phyloP scores from a whole-genome alignment of 441 rosid species.

The Populus hybrid region DNA sequence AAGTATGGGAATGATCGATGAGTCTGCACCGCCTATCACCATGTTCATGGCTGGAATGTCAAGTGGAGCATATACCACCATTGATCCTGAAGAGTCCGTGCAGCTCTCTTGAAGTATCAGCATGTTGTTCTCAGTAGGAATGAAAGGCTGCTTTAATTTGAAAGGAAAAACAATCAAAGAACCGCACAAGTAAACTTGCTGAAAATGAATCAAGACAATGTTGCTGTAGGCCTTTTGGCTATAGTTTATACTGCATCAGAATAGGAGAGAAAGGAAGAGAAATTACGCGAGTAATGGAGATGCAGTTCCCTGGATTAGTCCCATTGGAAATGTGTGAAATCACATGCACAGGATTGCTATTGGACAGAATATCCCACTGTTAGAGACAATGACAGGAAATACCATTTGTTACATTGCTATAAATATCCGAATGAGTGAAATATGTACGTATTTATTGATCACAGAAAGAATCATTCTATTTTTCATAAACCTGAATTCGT shows the following conservation, averaged over 20 bases:
- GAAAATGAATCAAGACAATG: not conserved
- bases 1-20: slow-evolving; percentile 42
- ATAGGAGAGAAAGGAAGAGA: not conserved
- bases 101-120: slow-evolving; percentile 56
- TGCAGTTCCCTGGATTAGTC: slow-evolving; percentile 39
- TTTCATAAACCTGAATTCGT: slow-evolving; percentile 47
- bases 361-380: slow-evolving; percentile 71
- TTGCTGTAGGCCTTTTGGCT: not conserved
- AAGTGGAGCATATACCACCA: slow-evolving; percentile 59
- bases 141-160: slow-evolving; percentile 25
- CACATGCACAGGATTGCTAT: slow-evolving; percentile 39
- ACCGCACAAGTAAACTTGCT: not conserved
- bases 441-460: not conserved
- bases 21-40: slow-evolving; percentile 35
- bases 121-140: slow-evolving; percentile 27
- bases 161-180: not conserved
- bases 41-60: slow-evolving; percentile 32
- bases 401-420: not conserved
- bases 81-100: slow-evolving; percentile 43
- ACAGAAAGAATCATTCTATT: not conserved
- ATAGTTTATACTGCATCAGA: not conserved
- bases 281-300: slow-evolving; percentile 52
- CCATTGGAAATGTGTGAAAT: slow-evolving; percentile 43
- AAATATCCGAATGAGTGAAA: not conserved
- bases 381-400: not conserved